Conservation (phyloP, 805 yeast genomes). For the Kodamaea leandrae region DNA sequence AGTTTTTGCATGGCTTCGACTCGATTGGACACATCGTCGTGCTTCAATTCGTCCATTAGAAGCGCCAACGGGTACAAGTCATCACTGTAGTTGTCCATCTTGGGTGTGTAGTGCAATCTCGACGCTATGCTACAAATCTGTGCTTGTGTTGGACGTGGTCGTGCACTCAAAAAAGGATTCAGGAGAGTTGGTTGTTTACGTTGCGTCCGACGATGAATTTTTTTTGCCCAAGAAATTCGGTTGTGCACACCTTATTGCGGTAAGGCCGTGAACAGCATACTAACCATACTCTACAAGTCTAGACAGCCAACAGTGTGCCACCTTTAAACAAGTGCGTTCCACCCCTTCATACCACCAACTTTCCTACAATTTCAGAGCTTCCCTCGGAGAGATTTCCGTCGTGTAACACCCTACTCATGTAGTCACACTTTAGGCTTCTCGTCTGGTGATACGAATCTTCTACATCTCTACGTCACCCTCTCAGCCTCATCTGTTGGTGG, state of each 20-base stretch:
- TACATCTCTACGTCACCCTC: too few relatives aligned
- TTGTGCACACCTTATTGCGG: slow-evolving; percentile 4
- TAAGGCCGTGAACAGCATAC: too few relatives aligned
- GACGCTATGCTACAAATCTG: slow-evolving; percentile 2
- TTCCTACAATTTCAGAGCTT: too few relatives aligned
- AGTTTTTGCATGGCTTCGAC: slow-evolving; percentile 92
- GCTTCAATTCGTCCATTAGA: slow-evolving; percentile 94
- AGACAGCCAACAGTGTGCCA: too few relatives aligned
- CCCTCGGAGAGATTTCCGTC: too few relatives aligned
- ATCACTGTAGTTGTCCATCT: slow-evolving; percentile 43
- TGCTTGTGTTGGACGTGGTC: slow-evolving; percentile 1
- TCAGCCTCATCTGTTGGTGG: too few relatives aligned
- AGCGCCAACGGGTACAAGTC: slow-evolving; percentile 92
- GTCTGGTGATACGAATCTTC: too few relatives aligned
- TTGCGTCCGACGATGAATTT: slow-evolving; percentile 8
- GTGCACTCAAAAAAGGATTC: slow-evolving; percentile 5
- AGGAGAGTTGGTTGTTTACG: slow-evolving; percentile 9
- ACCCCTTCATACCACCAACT: too few relatives aligned
- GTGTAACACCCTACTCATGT: too few relatives aligned
- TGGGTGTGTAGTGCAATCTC: slow-evolving; percentile 2
- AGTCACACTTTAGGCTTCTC: too few relatives aligned
- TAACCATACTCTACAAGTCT: too few relatives aligned
- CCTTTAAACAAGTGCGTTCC: too few relatives aligned
- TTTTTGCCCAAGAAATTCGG: slow-evolving; percentile 9
- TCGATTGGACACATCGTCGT: slow-evolving; percentile 91